These are phyloP conservation scores for Halophytophthora polymorphica DNA, from an alignment of 352 stramenopile genomes.

Conservation along the genomic window DNA sequence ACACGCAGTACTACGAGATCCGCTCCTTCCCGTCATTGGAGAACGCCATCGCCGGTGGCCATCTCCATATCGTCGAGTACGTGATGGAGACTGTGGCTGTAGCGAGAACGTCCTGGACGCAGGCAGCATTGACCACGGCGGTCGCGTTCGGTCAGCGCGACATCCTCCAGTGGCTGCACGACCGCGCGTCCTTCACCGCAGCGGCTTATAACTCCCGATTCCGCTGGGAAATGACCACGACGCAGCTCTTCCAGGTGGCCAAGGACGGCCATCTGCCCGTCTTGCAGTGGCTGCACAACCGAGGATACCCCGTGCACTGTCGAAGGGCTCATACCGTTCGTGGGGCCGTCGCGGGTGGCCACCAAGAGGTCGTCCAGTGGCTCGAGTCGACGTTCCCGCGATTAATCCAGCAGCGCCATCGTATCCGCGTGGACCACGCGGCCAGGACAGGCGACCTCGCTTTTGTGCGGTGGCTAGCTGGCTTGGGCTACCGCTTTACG, in stretches of 20 bases:
- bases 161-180: slow-evolving; percentile 37
- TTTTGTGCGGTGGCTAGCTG: slow-evolving; percentile 30
- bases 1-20: slow-evolving; percentile 35
- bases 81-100: slow-evolving; percentile 34
- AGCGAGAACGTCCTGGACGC: slow-evolving; percentile 32
- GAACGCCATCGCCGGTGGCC: slow-evolving; percentile 37
- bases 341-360: slow-evolving; percentile 20
- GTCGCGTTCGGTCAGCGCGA: slow-evolving; percentile 20
- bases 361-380: slow-evolving; percentile 25
- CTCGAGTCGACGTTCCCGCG: slow-evolving; percentile 21
- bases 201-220: slow-evolving; percentile 17
- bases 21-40: slow-evolving; percentile 31
- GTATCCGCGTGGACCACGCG: slow-evolving; percentile 32
- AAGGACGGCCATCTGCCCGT: slow-evolving; percentile 25
- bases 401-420: slow-evolving; percentile 21
- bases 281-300: slow-evolving; percentile 28
- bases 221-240: slow-evolving; percentile 26
- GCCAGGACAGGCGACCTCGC: slow-evolving; percentile 25
- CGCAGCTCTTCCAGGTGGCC: slow-evolving; percentile 23
- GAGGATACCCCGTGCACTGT: slow-evolving; percentile 24
- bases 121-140: slow-evolving; percentile 26
- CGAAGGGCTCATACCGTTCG: slow-evolving; percentile 29
- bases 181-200: slow-evolving; percentile 11
- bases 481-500: slow-evolving; percentile 29
- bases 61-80: slow-evolving; percentile 38